Conservation (phyloP, 1,284 basidiomycete species). For the Apiotrichum domesticum region DNA sequence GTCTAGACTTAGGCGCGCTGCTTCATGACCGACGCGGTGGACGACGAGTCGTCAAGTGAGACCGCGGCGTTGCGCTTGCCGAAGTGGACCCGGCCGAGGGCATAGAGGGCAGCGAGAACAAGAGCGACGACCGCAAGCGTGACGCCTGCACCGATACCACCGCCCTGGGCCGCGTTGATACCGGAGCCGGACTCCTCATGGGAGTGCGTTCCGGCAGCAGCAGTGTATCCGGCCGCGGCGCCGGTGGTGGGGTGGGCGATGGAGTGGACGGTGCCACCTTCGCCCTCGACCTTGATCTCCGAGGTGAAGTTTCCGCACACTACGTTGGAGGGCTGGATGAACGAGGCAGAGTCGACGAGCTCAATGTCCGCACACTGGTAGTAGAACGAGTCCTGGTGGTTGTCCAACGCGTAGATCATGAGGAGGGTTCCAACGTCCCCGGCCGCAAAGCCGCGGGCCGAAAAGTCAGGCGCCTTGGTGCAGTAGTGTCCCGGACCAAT, state of each 20-base stretch:
- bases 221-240: background rate
- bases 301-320: conserved; percentile 4
- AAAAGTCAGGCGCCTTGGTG: conserved; percentile 28
- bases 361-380: conserved; percentile 28
- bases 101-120: conserved; percentile 1
- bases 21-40: background rate
- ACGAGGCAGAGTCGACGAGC: conserved; percentile 11
- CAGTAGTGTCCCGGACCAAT: conserved; percentile 28
- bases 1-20: background rate
- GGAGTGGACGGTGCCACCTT: background rate
- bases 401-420: conserved; percentile 25
- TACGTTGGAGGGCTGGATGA: conserved; percentile 1
- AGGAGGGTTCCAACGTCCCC: conserved; percentile 30
- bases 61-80: background rate
- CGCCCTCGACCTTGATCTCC: background rate
- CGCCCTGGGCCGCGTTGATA: background rate
- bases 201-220: background rate
- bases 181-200: background rate
- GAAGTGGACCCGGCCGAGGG: conserved; percentile 5
- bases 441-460: conserved; percentile 19
- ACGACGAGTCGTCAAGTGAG: background rate
- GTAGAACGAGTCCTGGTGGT: background rate
- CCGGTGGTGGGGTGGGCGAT: background rate
- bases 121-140: background rate
- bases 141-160: conserved; percentile 7